Percentiles rank a stretch among this genome's conserved stretches.
Conservation (phyloP, 352 stramenopile genomes). For the Pythium coloratum region DNA sequence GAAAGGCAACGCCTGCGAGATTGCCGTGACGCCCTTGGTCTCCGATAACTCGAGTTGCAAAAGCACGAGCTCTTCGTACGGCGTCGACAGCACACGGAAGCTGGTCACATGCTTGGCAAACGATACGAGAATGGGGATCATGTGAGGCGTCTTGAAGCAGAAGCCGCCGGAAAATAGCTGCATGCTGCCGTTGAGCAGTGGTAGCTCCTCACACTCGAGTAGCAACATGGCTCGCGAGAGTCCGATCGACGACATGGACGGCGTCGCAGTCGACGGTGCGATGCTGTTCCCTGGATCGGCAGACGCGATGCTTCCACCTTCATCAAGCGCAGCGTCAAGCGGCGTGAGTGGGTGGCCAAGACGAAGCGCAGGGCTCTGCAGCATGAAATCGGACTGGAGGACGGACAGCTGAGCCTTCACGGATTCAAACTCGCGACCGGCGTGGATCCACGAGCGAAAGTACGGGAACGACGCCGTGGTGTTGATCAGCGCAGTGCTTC, state of each 20-base stretch:
- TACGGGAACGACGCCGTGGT: constrained; percentile 60
- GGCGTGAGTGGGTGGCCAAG: constrained; percentile 41
- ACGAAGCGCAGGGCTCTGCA: constrained; percentile 46
- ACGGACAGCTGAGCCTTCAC: constrained; percentile 38
- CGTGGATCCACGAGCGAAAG: constrained; percentile 65
- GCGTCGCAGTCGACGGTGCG: constrained; percentile 11
- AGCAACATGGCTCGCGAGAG: constrained; percentile 46
- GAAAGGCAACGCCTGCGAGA: constrained; percentile 48
- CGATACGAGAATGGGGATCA: constrained; percentile 65
- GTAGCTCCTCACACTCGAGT: constrained; percentile 45
- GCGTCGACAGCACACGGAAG: constrained; percentile 48
- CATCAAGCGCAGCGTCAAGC: constrained; percentile 36
- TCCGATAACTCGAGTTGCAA: constrained; percentile 45
- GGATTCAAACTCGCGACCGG: constrained; percentile 43
- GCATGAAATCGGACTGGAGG: constrained; percentile 70
- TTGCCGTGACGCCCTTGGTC: constrained; percentile 17
- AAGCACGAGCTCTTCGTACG: constrained; percentile 66
- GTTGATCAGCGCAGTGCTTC: constrained; percentile 26
- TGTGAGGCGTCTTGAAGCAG: constrained; percentile 51
- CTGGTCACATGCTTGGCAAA: constrained; percentile 55
- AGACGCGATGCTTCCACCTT: background rate
- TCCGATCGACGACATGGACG: constrained; percentile 16
- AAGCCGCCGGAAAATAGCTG: constrained; percentile 57
- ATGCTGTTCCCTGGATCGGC: constrained; percentile 22
- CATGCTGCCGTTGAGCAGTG: constrained; percentile 49